Conservation (phyloP, 2,329 filamentous ascomycete genomes). For the Talaromyces albobiverticillius region DNA sequence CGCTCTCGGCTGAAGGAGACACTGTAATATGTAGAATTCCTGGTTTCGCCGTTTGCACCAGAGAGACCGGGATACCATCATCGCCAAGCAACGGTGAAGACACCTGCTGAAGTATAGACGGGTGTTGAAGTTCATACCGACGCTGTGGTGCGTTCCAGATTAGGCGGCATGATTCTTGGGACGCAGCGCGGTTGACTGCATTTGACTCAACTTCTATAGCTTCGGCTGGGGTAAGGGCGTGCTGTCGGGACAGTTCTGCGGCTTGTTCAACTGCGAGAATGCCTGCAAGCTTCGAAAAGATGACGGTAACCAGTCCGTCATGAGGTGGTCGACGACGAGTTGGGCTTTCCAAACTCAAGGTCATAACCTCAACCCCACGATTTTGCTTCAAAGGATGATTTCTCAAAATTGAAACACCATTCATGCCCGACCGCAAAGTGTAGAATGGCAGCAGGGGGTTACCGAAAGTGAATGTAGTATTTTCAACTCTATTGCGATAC, state of each 20-base stretch:
- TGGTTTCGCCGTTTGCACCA: conserved; percentile 27
- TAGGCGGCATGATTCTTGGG: conserved; percentile 46
- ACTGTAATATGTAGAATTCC: conserved; percentile 43
- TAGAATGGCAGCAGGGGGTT: conserved; percentile 43
- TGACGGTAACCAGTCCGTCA: conserved; percentile 42
- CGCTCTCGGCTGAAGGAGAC: conserved; percentile 29
- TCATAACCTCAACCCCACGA: conserved; percentile 43
- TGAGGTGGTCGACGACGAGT: conserved; percentile 36
- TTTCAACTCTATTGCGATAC: conserved; percentile 30
- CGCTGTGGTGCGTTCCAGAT: conserved; percentile 40
- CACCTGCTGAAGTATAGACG: conserved; percentile 34
- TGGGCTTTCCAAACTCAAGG: conserved; percentile 39
- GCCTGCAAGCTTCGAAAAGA: conserved; percentile 50
- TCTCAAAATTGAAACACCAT: conserved; percentile 42
- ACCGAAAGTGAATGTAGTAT: conserved; percentile 44
- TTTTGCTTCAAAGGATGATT: conserved; percentile 39
- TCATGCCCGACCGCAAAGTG: conserved; percentile 41
- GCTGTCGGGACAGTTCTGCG: conserved; percentile 36
- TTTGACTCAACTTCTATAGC: conserved; percentile 42
- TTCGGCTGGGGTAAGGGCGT: conserved; percentile 39
- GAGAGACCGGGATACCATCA: conserved; percentile 32
- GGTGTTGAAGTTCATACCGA: conserved; percentile 47
- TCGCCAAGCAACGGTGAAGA: conserved; percentile 32
- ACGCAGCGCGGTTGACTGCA: conserved; percentile 43
- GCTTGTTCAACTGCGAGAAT: conserved; percentile 49